Percentiles rank a stretch among this genome's conserved stretches.
phyloP scores from a whole-genome alignment of 2,329 filamentous ascomycete genomes.

The Fusarium verticillioides region DNA sequence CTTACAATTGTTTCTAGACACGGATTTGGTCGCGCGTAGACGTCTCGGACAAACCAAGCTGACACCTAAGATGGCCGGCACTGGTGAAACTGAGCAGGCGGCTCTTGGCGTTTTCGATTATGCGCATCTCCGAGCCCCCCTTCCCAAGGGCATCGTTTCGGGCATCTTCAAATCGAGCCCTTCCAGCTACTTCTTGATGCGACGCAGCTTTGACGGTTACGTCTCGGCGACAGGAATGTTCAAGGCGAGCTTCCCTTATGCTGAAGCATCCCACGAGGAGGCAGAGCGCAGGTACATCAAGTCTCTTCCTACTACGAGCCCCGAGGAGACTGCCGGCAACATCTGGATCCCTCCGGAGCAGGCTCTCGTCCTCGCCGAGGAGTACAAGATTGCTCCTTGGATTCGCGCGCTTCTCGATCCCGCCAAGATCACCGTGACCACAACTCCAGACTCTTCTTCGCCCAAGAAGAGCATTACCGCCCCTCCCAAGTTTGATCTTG shows the following conservation, averaged over 20 bases:
- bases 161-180: constrained; percentile 93
- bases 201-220: constrained; percentile 85
- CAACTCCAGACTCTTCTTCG: constrained; percentile 73
- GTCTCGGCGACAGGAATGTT: constrained; percentile 92
- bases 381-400: constrained; percentile 89
- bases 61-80: constrained; percentile 80
- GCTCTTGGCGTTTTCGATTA: constrained; percentile 92
- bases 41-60: constrained; percentile 94
- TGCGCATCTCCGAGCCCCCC: constrained; percentile 89
- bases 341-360: constrained; percentile 90
- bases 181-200: constrained; percentile 92
- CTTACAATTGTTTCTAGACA: constrained; percentile 61
- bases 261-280: constrained; percentile 77
- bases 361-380: constrained; percentile 84
- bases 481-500: constrained; percentile 81
- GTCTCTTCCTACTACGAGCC: constrained; percentile 80
- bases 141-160: constrained; percentile 90
- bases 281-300: constrained; percentile 87
- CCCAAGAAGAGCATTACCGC: constrained; percentile 80
- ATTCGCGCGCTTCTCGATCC: constrained; percentile 92
- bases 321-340: constrained; percentile 94
- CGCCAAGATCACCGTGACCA: constrained; percentile 74
- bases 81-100: constrained; percentile 78
- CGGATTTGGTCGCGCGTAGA: constrained; percentile 82
- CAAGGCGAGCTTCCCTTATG: constrained; percentile 87